Percentiles rank a stretch among this genome's conserved stretches.
phyloP scores from a whole-genome alignment of 2,329 filamentous ascomycete species.

The Didymella segeticola region DNA sequence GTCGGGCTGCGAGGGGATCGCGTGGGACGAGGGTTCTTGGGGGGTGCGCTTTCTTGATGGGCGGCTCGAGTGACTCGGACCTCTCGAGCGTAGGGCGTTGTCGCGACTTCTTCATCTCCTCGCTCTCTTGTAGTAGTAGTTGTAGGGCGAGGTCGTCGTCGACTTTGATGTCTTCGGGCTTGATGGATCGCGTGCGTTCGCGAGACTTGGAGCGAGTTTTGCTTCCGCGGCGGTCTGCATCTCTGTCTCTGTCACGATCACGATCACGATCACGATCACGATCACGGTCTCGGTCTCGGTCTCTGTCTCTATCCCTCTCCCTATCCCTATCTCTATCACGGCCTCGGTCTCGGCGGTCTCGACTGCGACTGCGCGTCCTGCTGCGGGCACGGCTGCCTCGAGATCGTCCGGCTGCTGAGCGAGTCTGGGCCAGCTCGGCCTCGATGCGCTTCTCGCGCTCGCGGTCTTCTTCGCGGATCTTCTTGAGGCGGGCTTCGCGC shows the following conservation, averaged over 20 bases:
- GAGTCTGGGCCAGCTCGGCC: conserved; percentile 61
- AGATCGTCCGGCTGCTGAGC: conserved; percentile 50
- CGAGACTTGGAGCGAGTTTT: conserved; percentile 31
- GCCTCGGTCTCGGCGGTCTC: conserved; percentile 33
- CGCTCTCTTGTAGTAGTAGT: conserved; percentile 46
- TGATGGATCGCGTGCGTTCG: conserved; percentile 32
- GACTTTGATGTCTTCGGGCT: conserved; percentile 47
- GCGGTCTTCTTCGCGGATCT: conserved; percentile 42
- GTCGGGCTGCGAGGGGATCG: conserved; percentile 38
- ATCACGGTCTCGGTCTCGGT: conserved; percentile 35
- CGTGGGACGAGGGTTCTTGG: conserved; percentile 46
- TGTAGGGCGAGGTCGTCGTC: conserved; percentile 47
- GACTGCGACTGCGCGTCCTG: conserved; percentile 31
- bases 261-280: conserved; percentile 34
- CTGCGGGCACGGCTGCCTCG: conserved; percentile 39
- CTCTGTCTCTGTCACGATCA: conserved; percentile 33
- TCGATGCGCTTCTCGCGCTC: conserved; percentile 46
- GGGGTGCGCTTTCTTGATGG: conserved; percentile 45
- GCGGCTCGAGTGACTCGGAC: conserved; percentile 50
- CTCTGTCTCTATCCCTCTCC: conserved; percentile 32
- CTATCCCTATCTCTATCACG: conserved; percentile 36
- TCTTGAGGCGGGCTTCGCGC: conserved; percentile 54
- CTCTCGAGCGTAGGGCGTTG: conserved; percentile 46
- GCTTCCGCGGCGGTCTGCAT: conserved; percentile 31
- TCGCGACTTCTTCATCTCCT: conserved; percentile 47